These are phyloP conservation scores for Penicillium daleae DNA, from an alignment of 495 filamentous ascomycete species.

Conservation along the genomic window DNA sequence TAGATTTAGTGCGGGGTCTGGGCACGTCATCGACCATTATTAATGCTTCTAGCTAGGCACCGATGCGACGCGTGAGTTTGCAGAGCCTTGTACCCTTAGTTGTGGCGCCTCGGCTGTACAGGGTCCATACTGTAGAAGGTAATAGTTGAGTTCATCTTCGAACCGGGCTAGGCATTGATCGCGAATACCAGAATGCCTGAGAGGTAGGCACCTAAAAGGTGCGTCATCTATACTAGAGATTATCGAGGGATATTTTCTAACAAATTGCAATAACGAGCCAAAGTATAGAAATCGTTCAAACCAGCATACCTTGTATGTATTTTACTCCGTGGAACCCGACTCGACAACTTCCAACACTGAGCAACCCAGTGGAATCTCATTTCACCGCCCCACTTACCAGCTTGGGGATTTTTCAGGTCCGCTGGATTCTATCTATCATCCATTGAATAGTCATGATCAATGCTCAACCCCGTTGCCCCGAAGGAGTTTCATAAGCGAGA, in stretches of 20 bases:
- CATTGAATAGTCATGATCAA: not conserved
- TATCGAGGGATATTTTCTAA: not conserved
- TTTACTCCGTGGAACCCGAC: too few species aligned
- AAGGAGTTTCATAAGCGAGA: not conserved
- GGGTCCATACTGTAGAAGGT: too few species aligned
- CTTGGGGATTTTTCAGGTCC: not conserved
- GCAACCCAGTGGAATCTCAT: not conserved
- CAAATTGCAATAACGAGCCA: too few species aligned
- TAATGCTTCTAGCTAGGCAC: not conserved
- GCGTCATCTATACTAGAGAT: too few species aligned
- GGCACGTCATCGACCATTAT: not conserved
- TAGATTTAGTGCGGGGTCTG: not conserved
- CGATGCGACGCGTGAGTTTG: not conserved
- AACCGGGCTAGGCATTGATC: too few species aligned
- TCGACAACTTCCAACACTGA: too few species aligned
- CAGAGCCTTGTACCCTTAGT: not conserved
- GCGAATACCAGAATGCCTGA: too few species aligned
- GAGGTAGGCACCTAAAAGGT: not conserved
- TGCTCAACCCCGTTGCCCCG: not conserved
- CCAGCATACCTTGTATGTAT: too few species aligned
- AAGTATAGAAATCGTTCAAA: too few species aligned
- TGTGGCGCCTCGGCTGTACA: not conserved
- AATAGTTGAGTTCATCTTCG: too few species aligned
- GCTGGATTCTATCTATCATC: not conserved
- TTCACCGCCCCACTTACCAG: not conserved